Base-by-base conservation (phyloP, 306 rosid genomes). In the Sechiopsis laciniata region DNA sequence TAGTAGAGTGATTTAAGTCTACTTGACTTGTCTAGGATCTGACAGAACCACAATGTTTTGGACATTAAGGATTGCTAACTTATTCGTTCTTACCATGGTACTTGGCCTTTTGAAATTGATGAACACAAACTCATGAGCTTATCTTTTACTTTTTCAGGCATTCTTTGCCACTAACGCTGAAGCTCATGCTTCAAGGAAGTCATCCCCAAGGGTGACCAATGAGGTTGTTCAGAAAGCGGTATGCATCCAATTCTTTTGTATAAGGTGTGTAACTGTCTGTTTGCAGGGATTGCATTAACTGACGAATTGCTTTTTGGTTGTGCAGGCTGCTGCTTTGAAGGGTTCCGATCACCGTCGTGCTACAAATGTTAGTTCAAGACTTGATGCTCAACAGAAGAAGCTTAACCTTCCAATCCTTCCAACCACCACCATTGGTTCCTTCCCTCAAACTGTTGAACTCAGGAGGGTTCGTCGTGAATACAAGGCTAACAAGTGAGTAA, bases 361-460 rank as follows among this genome's bases (percentile, higher is more conserved):
- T 67, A 91, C 92, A 55, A 77, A 79, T 82, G 97, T 88, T 71
- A 82, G 88, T 40, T 26, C 85, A n/a, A 84, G 97, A 78, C 80
- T 88, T 73, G 88, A 79, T 53, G 85, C 92, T 50, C 96, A 91
- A 83, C 97, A 86, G 82, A 91, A 87, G 82, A 87, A 85, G 82
- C 72, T 88, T 70, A 87, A 88, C 64, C 97, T 91, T 87, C 92
- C 97, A 8, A 64, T 79, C 71, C 96, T 91, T 76, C 96, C 96
- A 16, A 91, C 97, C 32, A 91, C 97, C 74, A 91, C 92, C 19
- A 91, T 85, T 59, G 96, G 96, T 66, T 91, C 95, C 75, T 91
- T 91, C 83, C 97, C 97, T 75, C 97, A 91, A 75, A 89, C 95
- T 7, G 76, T 85, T 22, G 92, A 91, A 59, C 84, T 91, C 52